Evolutionary conservation across 148 eudicot species (phyloP).

Genomic region (Polygonum maritimum): DNA sequence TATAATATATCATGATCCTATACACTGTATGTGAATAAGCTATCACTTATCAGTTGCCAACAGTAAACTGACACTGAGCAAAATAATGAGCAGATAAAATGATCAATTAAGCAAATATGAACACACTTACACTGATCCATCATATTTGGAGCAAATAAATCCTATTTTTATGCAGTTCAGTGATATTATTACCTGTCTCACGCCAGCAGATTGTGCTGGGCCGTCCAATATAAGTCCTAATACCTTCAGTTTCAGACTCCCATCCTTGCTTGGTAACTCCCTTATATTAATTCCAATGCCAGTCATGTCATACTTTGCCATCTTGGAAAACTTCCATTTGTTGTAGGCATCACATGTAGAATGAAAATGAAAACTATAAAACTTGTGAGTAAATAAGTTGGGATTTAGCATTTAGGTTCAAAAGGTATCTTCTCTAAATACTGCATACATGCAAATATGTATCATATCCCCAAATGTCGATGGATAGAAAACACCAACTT

Average conservation of each 20-base stretch:
- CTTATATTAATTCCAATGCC: constrained; percentile 94
- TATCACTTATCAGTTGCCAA: background rate
- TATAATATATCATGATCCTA: background rate
- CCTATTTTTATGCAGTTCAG: constrained; percentile 1
- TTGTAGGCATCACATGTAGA: constrained; percentile 44
- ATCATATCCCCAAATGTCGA: background rate
- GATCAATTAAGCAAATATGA: background rate
- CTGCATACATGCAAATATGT: background rate
- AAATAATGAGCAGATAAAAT: background rate
- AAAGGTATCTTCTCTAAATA: background rate
- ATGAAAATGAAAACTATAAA: constrained; percentile 48
- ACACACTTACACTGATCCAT: background rate
- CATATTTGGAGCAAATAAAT: constrained; percentile 4
- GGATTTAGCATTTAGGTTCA: constrained; percentile 9
- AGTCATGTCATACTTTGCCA: constrained; percentile 97
- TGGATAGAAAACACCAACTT: background rate
- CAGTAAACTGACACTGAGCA: background rate
- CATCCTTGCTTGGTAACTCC: constrained; percentile 71
- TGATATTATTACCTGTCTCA: constrained; percentile 58
- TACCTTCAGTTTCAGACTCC: constrained; percentile 66
- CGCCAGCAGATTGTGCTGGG: constrained; percentile 86
- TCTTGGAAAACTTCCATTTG: constrained; percentile 77
- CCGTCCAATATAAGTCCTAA: constrained; percentile 89
- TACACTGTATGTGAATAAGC: background rate
- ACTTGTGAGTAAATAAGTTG: constrained; percentile 32